phyloP scores from a whole-genome alignment of 2,329 filamentous ascomycete genomes.

The Aureobasidium zeae region DNA sequence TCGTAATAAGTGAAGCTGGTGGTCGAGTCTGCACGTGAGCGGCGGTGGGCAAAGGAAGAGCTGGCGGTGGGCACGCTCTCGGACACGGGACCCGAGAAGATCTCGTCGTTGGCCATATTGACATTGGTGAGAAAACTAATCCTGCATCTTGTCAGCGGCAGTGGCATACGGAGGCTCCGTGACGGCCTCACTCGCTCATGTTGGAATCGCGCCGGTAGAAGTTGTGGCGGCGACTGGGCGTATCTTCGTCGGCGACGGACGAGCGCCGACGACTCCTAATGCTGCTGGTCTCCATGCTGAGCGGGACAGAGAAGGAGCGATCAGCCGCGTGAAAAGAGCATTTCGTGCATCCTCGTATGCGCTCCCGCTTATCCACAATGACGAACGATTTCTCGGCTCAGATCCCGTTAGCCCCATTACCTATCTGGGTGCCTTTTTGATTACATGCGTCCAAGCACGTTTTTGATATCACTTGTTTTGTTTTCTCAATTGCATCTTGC shows the following conservation, averaged over 20 bases:
- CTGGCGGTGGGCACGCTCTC: conserved; percentile 93
- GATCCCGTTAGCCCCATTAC: too few relatives aligned
- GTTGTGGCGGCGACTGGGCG: conserved; percentile 20
- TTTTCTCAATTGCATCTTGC: too few relatives aligned
- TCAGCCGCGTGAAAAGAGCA: too few relatives aligned
- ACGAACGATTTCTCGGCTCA: too few relatives aligned
- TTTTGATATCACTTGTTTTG: too few relatives aligned
- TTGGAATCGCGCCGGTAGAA: conserved; percentile 59
- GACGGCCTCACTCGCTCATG: conserved; percentile 48
- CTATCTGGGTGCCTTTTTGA: too few relatives aligned
- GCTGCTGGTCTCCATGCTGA: conserved; percentile 14
- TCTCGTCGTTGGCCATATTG: conserved; percentile 97
- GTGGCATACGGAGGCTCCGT: neutral
- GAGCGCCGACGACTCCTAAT: conserved; percentile 16
- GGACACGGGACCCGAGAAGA: conserved; percentile 85
- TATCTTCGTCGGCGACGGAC: conserved; percentile 15
- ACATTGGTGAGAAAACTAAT: conserved; percentile 84
- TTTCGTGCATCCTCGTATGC: too few relatives aligned
- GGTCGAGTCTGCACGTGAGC: conserved; percentile 70
- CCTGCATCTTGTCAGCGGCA: conserved; percentile 26
- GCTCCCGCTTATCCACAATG: too few relatives aligned
- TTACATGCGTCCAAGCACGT: too few relatives aligned
- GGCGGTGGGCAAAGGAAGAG: conserved; percentile 82
- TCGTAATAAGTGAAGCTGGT: conserved; percentile 84
- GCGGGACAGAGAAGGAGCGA: too few relatives aligned